A percentile compares a stretch with the other conserved stretches of the same genome.
These are phyloP conservation scores for Colletotrichum siamense DNA, from an alignment of 2,329 filamentous ascomycete genomes.

Conservation along the genomic window DNA sequence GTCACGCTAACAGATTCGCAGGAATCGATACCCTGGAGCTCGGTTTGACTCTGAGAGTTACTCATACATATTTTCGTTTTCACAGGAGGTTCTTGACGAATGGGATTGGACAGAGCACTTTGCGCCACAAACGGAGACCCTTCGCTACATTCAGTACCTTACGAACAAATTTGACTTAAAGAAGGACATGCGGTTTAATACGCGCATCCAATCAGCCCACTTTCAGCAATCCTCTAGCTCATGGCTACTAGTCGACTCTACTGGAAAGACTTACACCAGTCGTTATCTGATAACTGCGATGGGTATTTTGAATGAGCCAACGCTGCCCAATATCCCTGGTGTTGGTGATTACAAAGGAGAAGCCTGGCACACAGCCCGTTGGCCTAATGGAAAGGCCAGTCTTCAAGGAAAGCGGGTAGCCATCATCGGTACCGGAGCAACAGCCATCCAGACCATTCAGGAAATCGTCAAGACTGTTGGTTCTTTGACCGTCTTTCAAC, in stretches of 20 bases:
- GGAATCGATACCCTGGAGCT: constrained; percentile 50
- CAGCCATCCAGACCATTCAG: constrained; percentile 50
- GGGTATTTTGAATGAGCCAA: constrained; percentile 43
- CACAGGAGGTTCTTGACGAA: constrained; percentile 44
- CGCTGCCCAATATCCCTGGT: constrained; percentile 44
- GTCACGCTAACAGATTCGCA: background rate
- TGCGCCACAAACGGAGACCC: constrained; percentile 38
- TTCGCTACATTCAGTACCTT: constrained; percentile 43
- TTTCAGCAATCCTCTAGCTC: constrained; percentile 29
- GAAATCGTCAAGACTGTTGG: constrained; percentile 50
- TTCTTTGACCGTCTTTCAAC: constrained; percentile 59
- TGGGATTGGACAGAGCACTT: constrained; percentile 45
- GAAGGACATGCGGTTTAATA: constrained; percentile 35
- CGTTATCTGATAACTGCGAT: constrained; percentile 36
- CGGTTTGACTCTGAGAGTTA: constrained; percentile 51
- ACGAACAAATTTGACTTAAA: constrained; percentile 39
- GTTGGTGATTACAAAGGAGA: constrained; percentile 44
- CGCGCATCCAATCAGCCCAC: constrained; percentile 31
- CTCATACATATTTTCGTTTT: constrained; percentile 49
- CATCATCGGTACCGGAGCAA: constrained; percentile 56
- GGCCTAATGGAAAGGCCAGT: constrained; percentile 46
- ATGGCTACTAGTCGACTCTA: constrained; percentile 32
- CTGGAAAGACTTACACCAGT: constrained; percentile 25
- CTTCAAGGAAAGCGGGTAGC: constrained; percentile 52
- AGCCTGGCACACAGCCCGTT: constrained; percentile 51